Evolutionary conservation across 306 rosid species (phyloP).

Genomic region (Vachellia pachyceras): DNA sequence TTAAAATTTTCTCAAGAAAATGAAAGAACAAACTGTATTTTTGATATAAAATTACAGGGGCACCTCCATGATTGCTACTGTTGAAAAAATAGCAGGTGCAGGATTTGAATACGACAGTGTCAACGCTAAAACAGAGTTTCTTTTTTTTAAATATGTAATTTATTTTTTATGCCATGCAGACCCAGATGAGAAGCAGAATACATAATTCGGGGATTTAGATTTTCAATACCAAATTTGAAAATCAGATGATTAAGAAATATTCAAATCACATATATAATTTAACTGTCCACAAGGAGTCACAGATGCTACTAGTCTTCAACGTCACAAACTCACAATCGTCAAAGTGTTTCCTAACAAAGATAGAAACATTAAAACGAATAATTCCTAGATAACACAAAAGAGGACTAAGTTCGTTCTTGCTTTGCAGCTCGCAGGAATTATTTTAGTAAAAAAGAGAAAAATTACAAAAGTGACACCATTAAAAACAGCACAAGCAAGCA

Average conservation of each 20-base stretch:
- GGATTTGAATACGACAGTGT: background rate
- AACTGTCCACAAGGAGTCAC: background rate
- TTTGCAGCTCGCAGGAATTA: background rate
- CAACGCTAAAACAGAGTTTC: background rate
- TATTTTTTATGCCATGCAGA: background rate
- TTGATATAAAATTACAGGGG: background rate
- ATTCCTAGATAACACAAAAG: background rate
- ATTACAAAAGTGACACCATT: background rate
- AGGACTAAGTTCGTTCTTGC: background rate
- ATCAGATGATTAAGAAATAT: background rate
- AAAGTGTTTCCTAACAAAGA: conserved; percentile 14
- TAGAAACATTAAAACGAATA: background rate
- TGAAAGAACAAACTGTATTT: too few relatives aligned
- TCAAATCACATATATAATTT: background rate
- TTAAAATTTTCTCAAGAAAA: too few relatives aligned
- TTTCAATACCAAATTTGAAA: background rate
- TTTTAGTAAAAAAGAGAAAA: background rate
- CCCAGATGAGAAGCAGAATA: background rate
- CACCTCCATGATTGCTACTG: background rate
- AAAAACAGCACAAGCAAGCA: background rate
- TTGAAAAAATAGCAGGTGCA: background rate
- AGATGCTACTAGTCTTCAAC: background rate
- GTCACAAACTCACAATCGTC: background rate
- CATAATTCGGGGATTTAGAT: background rate
- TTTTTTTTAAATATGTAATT: background rate